Conservation (phyloP, 169 alveolate genomes). For the Besnoitia besnoiti region DNA sequence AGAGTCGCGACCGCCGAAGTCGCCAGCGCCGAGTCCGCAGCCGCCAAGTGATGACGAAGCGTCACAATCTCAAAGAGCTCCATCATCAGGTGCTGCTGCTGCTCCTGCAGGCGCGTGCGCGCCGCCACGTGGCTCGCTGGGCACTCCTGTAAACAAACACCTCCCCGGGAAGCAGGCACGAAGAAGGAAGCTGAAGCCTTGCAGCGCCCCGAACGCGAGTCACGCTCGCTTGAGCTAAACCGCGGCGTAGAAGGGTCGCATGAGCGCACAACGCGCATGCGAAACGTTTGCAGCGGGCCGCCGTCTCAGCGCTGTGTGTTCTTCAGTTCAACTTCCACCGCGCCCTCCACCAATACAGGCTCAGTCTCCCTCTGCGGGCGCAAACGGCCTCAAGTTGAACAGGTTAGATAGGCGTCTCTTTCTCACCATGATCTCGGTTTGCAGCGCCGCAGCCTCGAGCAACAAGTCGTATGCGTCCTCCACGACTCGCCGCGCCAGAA, state of each 20-base stretch:
- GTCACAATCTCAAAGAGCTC: conserved; percentile 46
- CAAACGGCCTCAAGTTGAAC: too few species aligned
- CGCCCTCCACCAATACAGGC: too few species aligned
- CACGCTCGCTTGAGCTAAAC: background rate
- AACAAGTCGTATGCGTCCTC: conserved; percentile 33
- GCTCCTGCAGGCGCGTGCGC: conserved; percentile 57
- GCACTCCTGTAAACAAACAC: conserved; percentile 48
- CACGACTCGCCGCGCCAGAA: conserved; percentile 6
- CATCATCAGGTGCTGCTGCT: conserved; percentile 54
- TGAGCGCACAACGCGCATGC: background rate
- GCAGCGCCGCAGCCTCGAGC: conserved; percentile 4
- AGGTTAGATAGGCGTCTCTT: too few species aligned
- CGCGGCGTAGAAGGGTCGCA: background rate
- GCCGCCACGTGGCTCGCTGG: conserved; percentile 65
- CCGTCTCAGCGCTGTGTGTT: background rate
- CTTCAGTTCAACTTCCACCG: background rate
- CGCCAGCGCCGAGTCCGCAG: background rate
- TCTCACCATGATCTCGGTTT: background rate
- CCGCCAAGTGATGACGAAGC: conserved; percentile 39
- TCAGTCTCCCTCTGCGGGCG: too few species aligned
- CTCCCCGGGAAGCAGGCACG: background rate
- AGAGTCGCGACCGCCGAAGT: conserved; percentile 2
- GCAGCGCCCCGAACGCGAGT: too few species aligned
- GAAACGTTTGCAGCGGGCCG: background rate
- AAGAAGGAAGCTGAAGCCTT: too few species aligned